Conservation (phyloP, 2,329 filamentous ascomycete species). For the Leptographium galeiforme region DNA sequence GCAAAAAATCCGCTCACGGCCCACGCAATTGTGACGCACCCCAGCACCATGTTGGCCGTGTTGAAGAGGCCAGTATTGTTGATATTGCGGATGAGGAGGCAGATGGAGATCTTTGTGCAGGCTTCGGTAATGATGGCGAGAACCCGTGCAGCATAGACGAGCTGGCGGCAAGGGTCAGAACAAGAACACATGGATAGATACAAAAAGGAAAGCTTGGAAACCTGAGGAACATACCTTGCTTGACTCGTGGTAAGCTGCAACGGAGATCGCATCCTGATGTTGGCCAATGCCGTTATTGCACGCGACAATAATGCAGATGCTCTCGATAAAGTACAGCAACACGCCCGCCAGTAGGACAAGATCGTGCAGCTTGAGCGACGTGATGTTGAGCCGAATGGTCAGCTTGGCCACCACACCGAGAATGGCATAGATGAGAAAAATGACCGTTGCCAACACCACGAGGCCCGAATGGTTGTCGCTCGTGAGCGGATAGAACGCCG, state of each 20-base stretch:
- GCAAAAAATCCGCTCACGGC: slow-evolving; percentile 20
- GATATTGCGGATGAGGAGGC: slow-evolving; percentile 2
- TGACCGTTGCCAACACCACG: slow-evolving; percentile 1
- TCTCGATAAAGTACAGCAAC: neutral
- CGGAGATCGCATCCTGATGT: neutral
- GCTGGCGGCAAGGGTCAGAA: neutral
- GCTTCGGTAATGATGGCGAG: neutral
- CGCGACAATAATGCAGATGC: neutral
- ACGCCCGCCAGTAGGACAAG: neutral
- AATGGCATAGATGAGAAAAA: slow-evolving; percentile 2
- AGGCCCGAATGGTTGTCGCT: neutral
- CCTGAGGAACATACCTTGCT: neutral
- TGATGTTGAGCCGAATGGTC: slow-evolving; percentile 2
- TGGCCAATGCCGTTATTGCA: slow-evolving; percentile 1
- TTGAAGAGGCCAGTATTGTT: neutral
- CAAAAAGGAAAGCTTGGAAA: neutral
- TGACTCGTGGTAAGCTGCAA: neutral
- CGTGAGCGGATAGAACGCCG: neutral
- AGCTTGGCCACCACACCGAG: neutral
- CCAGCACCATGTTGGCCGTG: neutral
- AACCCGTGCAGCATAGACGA: neutral
- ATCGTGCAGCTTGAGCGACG: slow-evolving; percentile 1
- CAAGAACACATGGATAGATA: neutral
- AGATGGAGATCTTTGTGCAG: slow-evolving; percentile 2
- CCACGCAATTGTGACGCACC: neutral